Base-by-base conservation (phyloP, 192 early-diverging fungal species). In the Linnemannia schmuckeri region DNA sequence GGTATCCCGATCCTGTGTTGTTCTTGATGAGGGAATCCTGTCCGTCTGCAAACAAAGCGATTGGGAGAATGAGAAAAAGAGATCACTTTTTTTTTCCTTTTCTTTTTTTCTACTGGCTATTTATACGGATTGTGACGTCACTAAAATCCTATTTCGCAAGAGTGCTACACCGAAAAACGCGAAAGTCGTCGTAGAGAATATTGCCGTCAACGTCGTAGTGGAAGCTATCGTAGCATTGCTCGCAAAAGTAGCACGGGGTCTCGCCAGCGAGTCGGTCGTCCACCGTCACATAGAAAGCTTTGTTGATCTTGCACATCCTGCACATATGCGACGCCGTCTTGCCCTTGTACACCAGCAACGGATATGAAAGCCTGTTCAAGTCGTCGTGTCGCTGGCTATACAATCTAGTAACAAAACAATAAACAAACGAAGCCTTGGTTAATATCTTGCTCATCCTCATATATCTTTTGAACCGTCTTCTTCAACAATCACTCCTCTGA, bases 171-270 rank as follows among this genome's bases (percentile, higher is more conserved):
- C 57, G 63, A 47, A 88, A 88, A 1, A 90, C 89, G 38, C 82
- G 40, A 61, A 79, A 90, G 79, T 89, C 88, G 54, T 93, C 93
- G 52, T 91, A 89, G 18, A 93, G 82, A 66, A 90, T 89, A 20
- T 92, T 90, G 17, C 90, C 91, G 30, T 94, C 76, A 20, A 63
- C 76, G 57, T 93, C 91, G 84, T 92, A 95, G 79, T 96, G 94
- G 89, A 95, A 96, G 22, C 81, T 89, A 72, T 90, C 88, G 81
- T 94, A 96, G 89, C 95, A 96, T 66, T 89, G 89, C 74, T 91
- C 88, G 77, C 95, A 96, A 89, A 93, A 96, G 85, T 92, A 93
- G 80, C 90, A 92, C 2, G 94, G 94, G 40, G 92, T 92, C 82
- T 93, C 89, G 12, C 94, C 94, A 38, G 94, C 92, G 57, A 94